These are phyloP conservation scores for Gynandropsis gynandra DNA, from an alignment of 345 rosid genomes.

Conservation along the genomic window DNA sequence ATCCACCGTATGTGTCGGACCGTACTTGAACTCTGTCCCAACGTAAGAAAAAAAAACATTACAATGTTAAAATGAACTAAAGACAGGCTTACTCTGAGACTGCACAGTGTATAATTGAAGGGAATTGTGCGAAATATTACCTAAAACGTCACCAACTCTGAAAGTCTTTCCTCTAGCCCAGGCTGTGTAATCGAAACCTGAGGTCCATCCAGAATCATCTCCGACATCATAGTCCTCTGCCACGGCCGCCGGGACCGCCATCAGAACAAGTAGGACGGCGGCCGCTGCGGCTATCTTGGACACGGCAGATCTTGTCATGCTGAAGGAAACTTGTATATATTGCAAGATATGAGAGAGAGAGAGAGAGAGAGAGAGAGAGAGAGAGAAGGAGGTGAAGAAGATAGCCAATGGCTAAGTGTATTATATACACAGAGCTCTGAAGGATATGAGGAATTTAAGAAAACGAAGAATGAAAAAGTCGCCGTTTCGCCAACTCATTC, in stretches of 20 bases:
- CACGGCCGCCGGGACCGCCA: constrained; percentile 23
- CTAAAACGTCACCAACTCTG: constrained; percentile 28
- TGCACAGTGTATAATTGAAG: too few species aligned
- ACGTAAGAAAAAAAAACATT: background rate
- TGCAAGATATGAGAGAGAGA: background rate
- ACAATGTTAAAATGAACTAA: background rate
- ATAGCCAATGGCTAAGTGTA: background rate
- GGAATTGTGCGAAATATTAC: constrained; percentile 9
- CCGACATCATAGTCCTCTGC: constrained; percentile 26
- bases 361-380: background rate
- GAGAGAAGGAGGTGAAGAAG: background rate
- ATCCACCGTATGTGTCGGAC: constrained; percentile 17
- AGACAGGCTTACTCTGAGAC: too few species aligned
- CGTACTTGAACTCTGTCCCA: constrained; percentile 24
- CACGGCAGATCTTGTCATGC: constrained; percentile 22
- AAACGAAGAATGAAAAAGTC: background rate
- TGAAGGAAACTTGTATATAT: constrained; percentile 1
- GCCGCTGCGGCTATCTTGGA: constrained; percentile 18
- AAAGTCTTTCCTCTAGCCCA: constrained; percentile 30
- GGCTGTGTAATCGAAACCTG: constrained; percentile 14
- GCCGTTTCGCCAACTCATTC: constrained; percentile 8
- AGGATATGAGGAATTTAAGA: constrained; percentile 6
- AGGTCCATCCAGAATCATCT: constrained; percentile 3
- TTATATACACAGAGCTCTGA: constrained; percentile 11
- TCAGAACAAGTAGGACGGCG: constrained; percentile 22